Conservation (phyloP, 2,329 filamentous ascomycete species). For the Aspergillus sclerotialis region DNA sequence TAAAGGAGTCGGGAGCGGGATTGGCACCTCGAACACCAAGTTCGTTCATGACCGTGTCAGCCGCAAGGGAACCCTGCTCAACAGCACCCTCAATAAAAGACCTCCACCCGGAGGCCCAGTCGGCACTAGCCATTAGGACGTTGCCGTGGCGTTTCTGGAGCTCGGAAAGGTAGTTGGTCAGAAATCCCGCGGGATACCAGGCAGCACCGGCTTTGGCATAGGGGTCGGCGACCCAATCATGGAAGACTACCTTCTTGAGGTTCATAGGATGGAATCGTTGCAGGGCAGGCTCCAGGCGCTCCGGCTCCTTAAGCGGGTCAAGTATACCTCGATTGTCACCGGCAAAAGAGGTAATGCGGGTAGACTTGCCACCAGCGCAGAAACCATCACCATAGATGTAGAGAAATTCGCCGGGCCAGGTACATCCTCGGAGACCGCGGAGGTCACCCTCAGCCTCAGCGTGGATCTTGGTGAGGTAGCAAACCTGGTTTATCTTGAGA, state of each 20-base stretch:
- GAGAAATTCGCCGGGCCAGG: constrained; percentile 32
- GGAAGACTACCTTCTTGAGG: constrained; percentile 38
- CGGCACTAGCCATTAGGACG: constrained; percentile 4
- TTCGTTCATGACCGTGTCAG: not conserved
- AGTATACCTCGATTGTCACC: too few species aligned
- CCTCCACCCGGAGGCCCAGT: constrained; percentile 6
- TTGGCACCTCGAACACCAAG: not conserved
- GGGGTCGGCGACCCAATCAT: constrained; percentile 45
- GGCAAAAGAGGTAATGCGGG: too few species aligned
- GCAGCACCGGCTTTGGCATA: constrained; percentile 43
- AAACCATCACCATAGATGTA: constrained; percentile 43
- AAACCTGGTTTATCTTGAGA: constrained; percentile 36
- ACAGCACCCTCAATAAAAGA: constrained; percentile 4
- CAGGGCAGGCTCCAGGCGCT: too few species aligned
- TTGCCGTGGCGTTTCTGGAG: constrained; percentile 3
- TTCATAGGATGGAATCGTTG: too few species aligned
- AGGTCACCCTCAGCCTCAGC: too few species aligned
- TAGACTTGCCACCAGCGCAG: too few species aligned
- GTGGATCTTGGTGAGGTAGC: constrained; percentile 42
- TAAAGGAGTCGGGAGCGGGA: too few species aligned
- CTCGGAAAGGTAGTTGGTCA: constrained; percentile 10
- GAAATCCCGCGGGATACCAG: constrained; percentile 32
- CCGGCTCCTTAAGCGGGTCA: too few species aligned
- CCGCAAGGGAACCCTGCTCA: constrained; percentile 2
- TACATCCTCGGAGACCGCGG: too few species aligned